These are phyloP conservation scores for Penicillium sp. DNA, from an alignment of 2,329 filamentous ascomycete genomes.

Conservation along the genomic window DNA sequence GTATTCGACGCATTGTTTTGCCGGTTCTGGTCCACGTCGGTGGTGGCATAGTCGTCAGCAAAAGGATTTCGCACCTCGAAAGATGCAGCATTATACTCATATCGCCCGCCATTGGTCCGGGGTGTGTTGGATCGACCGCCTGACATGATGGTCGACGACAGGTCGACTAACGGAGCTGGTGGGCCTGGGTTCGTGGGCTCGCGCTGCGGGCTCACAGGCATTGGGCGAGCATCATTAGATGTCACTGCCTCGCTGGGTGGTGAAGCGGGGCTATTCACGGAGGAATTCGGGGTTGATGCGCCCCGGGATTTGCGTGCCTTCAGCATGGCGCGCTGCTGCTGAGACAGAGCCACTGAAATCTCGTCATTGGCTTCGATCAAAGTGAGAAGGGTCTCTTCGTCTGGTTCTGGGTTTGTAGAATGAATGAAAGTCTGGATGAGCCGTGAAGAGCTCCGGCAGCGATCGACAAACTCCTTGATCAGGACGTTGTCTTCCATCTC, in stretches of 20 bases:
- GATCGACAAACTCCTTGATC: slow-evolving; percentile 82
- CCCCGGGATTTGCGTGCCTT: slow-evolving; percentile 46
- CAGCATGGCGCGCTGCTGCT: slow-evolving; percentile 74
- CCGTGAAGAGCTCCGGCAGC: slow-evolving; percentile 72
- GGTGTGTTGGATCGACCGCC: slow-evolving; percentile 11
- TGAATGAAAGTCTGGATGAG: slow-evolving; percentile 84
- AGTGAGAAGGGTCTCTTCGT: slow-evolving; percentile 89
- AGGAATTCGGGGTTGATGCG: slow-evolving; percentile 14
- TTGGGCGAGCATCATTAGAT: slow-evolving; percentile 14
- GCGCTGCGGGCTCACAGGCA: background rate
- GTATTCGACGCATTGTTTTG: slow-evolving; percentile 1
- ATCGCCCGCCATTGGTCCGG: slow-evolving; percentile 14
- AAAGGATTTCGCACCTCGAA: slow-evolving; percentile 42
- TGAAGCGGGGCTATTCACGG: slow-evolving; percentile 16
- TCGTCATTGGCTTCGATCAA: slow-evolving; percentile 94
- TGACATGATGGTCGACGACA: slow-evolving; percentile 6
- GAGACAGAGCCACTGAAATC: slow-evolving; percentile 71
- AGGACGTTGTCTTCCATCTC: slow-evolving; percentile 81
- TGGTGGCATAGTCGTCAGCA: slow-evolving; percentile 29
- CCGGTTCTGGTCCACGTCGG: slow-evolving; percentile 11
- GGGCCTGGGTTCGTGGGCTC: background rate
- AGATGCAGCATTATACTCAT: slow-evolving; percentile 37
- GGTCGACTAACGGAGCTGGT: background rate
- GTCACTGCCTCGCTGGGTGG: slow-evolving; percentile 12
- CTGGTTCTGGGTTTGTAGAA: slow-evolving; percentile 69